Evolutionary conservation across 305 asterid genomes (phyloP), one percentile per base, ranked within the genome.

Genomic region (Striga hermonthica): DNA sequence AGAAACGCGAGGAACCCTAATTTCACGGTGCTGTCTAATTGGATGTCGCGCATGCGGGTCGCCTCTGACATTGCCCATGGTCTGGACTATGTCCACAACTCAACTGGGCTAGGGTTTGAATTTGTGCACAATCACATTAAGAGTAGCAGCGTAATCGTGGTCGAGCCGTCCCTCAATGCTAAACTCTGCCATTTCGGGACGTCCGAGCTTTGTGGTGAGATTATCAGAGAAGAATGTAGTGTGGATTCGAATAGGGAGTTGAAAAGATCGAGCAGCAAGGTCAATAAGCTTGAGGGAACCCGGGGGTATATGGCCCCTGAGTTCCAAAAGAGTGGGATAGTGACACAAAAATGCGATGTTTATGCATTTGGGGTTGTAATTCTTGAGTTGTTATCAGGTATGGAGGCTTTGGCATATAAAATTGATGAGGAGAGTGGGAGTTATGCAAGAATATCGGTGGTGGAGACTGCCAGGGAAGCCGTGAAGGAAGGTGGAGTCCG

Each of bases 301-400:
- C 74, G 90, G 60, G 98, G 98, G 59, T 92, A 92, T 71, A 92
- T 92, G 98, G 84, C 98, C 16, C 98, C 98, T 0, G 98, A 92
- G 72, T 92, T 81, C 55, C 85, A 78, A 48, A 55, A 41, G 28
- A 86, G 81, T 16, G 98, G 98, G 61, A 70, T 78, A 2, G 75
- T 84, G 6, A 79, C 95, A 3, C 87, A 83, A 53, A 86, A 79
- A 65, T 75, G 83, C 5, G 97, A 92, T 62, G 90, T 90, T 5
- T 92, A 82, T 62, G 91, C 97, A 41, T 92, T 90, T 48, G 98
- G 98, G 63, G 96, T 92, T 38, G 95, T 92, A 76, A 49, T 89
- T 56, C 80, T 92, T 64, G 98, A 92, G 70, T 44, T 92, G 43
- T 59, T 86, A 37, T 86, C 97, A 0, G 97, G 98, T 12, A 73